A percentile compares a stretch with the other conserved stretches of the same genome.
Evolutionary conservation across 768 basidiomycete genomes (phyloP).

Genomic region (Kwoniella pini): DNA sequence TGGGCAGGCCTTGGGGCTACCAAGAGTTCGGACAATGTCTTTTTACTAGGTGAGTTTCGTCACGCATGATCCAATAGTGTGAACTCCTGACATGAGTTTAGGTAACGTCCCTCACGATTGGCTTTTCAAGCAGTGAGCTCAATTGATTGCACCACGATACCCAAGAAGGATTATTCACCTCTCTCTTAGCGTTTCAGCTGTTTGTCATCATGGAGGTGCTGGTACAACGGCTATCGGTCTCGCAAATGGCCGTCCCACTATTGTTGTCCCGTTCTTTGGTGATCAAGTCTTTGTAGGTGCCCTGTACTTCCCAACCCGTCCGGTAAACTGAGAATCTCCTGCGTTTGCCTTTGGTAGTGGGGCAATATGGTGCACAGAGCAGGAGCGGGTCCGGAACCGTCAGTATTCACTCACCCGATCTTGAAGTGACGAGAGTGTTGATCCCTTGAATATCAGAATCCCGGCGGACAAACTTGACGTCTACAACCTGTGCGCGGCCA

Average conservation of each 20-base stretch:
- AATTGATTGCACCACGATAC: too few relatives aligned
- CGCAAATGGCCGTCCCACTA: constrained; percentile 62
- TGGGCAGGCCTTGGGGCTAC: constrained; percentile 66
- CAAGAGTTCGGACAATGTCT: constrained; percentile 59
- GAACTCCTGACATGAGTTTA: constrained; percentile 11
- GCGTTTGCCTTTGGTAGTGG: too few relatives aligned
- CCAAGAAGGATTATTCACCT: too few relatives aligned
- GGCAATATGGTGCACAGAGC: too few relatives aligned
- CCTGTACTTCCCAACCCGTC: background rate
- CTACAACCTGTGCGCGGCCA: too few relatives aligned
- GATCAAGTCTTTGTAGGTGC: constrained; percentile 57
- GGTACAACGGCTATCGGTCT: constrained; percentile 67
- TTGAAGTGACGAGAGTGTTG: too few relatives aligned
- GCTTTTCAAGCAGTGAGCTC: constrained; percentile 52
- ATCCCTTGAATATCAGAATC: too few relatives aligned
- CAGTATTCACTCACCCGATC: too few relatives aligned
- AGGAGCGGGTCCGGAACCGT: too few relatives aligned
- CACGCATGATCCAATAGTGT: too few relatives aligned
- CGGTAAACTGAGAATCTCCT: too few relatives aligned
- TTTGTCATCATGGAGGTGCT: constrained; percentile 64
- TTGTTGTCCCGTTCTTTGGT: constrained; percentile 63
- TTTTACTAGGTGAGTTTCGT: constrained; percentile 24
- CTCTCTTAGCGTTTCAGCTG: constrained; percentile 61
- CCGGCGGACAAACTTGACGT: too few relatives aligned
- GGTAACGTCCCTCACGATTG: constrained; percentile 67